Base-by-base conservation (phyloP, 2,329 filamentous ascomycete genomes). In the Cladophialophora exuberans region DNA sequence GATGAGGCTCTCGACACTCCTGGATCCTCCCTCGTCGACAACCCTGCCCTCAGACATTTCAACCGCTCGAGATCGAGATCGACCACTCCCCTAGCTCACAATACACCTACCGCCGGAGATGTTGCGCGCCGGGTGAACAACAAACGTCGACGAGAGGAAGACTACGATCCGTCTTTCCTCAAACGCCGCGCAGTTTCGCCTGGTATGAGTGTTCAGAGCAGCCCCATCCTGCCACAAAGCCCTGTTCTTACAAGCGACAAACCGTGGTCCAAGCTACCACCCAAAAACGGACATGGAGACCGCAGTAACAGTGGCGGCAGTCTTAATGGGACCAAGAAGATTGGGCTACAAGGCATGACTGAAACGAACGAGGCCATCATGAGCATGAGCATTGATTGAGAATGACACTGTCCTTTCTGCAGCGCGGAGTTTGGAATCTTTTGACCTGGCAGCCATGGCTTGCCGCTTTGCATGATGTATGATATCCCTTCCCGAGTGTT, bases 301-400 rank as follows among this genome's bases (percentile, higher is more conserved):
- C 72, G 78, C 54, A 70, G 74, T 50, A 75, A 74, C 62, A 77
- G 76, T 49, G 70, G 72, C 33, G 53, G 61, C 31, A 63, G 59
- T 44, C 39, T 52, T 25, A 80, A 79, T 53, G 78, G 81, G 9
- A 70, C 76, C 64, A 76, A 78, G 62, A 75, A 79, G 64, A 79
- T 96, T 11, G 90, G 90, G 6, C 81, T 95, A 63, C 92, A 97
- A 72, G 90, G 92, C 1, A 97, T 97, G 92, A 88, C 84, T 15
- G 93, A 97, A 72, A 93, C 93, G n/a, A 90, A 90, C 69, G 93
- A 97, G 70, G 89, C 91, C 1, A 79, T 97, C 62, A 96, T 96
- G 87, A 91, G 93, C 66, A 94, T 97, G 89, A 96, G 89, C 71
- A 96, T 97, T 66, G 92, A 97, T 71, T 96, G 76, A 73, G 4